A percentile compares a stretch with the other conserved stretches of the same genome.
phyloP scores from a whole-genome alignment of 768 basidiomycete species.

The Xerocomellus intermedius region DNA sequence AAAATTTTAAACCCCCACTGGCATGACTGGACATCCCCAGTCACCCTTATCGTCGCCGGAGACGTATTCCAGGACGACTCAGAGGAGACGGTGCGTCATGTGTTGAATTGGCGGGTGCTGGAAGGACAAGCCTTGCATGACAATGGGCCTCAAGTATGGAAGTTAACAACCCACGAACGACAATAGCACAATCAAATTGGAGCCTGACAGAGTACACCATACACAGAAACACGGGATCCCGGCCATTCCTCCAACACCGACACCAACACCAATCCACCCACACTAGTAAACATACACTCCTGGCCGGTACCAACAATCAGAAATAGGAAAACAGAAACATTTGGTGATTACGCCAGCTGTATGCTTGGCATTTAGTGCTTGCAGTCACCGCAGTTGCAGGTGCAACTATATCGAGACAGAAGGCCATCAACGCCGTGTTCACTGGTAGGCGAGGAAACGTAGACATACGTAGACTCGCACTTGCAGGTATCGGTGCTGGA shows the following conservation, averaged over 20 bases:
- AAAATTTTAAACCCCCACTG: too few relatives aligned
- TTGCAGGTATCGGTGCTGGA: slow-evolving; percentile 1
- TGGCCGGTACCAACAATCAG: background rate
- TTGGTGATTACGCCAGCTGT: too few relatives aligned
- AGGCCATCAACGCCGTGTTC: background rate
- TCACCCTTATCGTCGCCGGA: too few relatives aligned
- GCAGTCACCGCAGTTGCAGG: slow-evolving; percentile 21
- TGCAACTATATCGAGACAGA: slow-evolving; percentile 3
- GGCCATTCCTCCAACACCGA: background rate
- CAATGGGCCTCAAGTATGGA: too few relatives aligned
- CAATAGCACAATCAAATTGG: background rate
- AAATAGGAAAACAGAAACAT: background rate
- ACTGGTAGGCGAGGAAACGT: background rate
- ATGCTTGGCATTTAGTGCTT: slow-evolving; percentile 9
- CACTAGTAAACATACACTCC: background rate
- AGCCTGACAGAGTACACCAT: background rate
- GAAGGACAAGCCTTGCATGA: too few relatives aligned
- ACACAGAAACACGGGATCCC: background rate
- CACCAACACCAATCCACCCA: too few relatives aligned
- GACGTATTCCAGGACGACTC: too few relatives aligned
- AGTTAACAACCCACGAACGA: background rate
- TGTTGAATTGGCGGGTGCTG: too few relatives aligned
- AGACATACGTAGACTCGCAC: slow-evolving; percentile 11
- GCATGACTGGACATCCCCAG: too few relatives aligned
- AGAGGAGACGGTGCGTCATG: too few relatives aligned